phyloP scores from a whole-genome alignment of 495 filamentous ascomycete species.

The Penicillium cosmopolitanum region DNA sequence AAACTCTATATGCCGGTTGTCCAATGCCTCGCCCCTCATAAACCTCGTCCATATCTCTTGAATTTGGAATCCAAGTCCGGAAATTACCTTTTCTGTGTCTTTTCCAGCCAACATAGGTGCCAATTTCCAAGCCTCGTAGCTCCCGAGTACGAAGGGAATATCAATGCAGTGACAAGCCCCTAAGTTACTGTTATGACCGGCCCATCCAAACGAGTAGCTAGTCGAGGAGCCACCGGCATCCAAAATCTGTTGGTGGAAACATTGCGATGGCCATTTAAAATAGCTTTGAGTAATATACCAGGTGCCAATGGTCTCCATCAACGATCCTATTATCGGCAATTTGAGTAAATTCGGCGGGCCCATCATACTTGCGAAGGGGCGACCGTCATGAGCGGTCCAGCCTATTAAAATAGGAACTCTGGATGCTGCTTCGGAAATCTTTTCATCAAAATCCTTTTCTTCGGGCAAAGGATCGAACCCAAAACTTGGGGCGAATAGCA shows the following conservation, averaged over 20 bases:
- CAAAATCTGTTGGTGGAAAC: conserved; percentile 7
- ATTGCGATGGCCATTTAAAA: conserved; percentile 17
- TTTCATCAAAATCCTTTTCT: conserved; percentile 16
- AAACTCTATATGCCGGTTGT: conserved; percentile 8
- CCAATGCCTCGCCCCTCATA: neutral
- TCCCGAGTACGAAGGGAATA: conserved; percentile 15
- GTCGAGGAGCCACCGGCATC: conserved; percentile 11
- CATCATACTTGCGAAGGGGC: conserved; percentile 18
- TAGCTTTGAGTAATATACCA: conserved; percentile 21
- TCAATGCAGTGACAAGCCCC: conserved; percentile 17
- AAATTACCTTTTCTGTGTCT: conserved; percentile 3
- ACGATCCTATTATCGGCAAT: conserved; percentile 12
- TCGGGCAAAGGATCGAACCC: conserved; percentile 9
- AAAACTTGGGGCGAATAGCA: conserved; percentile 17
- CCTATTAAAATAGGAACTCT: conserved; percentile 17
- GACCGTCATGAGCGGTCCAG: conserved; percentile 16
- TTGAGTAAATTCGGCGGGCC: conserved; percentile 10
- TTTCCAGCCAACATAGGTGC: conserved; percentile 15
- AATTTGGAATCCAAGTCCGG: conserved; percentile 4
- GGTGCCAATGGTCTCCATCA: conserved; percentile 8
- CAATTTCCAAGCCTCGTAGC: conserved; percentile 4
- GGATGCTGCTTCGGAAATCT: neutral
- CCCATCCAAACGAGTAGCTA: conserved; percentile 7
- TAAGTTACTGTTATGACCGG: neutral
- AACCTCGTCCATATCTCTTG: conserved; percentile 12